Evolutionary conservation across 192 early-diverging fungal genomes (phyloP).

Genomic region (Mortierella antarctica): DNA sequence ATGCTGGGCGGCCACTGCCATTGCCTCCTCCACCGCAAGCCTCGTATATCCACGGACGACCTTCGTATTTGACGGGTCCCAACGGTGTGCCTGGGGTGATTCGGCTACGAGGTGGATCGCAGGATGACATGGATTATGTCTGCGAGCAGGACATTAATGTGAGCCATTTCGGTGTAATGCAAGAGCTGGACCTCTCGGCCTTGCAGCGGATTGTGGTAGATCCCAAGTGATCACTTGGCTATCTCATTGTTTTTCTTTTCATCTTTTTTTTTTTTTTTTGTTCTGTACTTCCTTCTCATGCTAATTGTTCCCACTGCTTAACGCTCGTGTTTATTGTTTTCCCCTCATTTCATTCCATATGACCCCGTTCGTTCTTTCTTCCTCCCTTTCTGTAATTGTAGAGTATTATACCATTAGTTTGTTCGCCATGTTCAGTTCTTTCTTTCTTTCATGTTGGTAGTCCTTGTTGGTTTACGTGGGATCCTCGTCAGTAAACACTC

Average conservation of each 20-base stretch:
- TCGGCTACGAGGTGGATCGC: not conserved
- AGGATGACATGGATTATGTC: not conserved
- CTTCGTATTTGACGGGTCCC: not conserved
- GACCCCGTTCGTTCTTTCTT: too few relatives aligned
- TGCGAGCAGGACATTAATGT: conserved; percentile 10
- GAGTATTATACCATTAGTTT: too few relatives aligned
- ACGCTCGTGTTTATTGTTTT: too few relatives aligned
- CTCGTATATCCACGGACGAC: conserved; percentile 19
- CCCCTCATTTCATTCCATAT: too few relatives aligned
- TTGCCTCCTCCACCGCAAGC: conserved; percentile 20
- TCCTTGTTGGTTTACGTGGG: too few relatives aligned
- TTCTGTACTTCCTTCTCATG: not conserved
- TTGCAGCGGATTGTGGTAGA: conserved; percentile 27
- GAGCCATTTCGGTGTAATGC: conserved; percentile 41
- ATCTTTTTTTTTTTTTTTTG: not conserved
- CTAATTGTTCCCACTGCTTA: too few relatives aligned
- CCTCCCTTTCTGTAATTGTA: too few relatives aligned
- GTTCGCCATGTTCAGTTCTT: too few relatives aligned
- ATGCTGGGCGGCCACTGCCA: not conserved
- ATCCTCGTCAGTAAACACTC: too few relatives aligned
- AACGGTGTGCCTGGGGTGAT: not conserved
- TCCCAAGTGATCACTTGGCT: conserved; percentile 15
- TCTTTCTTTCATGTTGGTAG: too few relatives aligned
- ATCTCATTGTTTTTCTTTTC: not conserved
- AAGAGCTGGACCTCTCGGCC: conserved; percentile 35